Base-by-base conservation (phyloP, 2,329 filamentous ascomycete genomes). In the Fonsecaea nubica region DNA sequence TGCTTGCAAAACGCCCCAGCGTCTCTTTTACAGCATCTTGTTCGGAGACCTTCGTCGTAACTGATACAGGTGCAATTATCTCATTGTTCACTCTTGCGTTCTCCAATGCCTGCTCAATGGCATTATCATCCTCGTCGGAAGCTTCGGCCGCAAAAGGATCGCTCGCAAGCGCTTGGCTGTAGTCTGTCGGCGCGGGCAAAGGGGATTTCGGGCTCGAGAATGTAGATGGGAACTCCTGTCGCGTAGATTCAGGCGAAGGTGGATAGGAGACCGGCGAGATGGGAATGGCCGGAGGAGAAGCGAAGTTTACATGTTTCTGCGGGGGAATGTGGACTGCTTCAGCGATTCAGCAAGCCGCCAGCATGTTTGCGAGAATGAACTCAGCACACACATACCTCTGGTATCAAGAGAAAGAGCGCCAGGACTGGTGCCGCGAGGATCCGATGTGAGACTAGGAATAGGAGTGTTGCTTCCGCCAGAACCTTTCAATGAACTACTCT, bases 91-190 rank as follows among this genome's bases (percentile, higher is more conserved):
- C 62, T 45, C 69, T 69, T 45, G 76, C 63, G 68, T 73, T 75
- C 63, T 69, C 67, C 60, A 70, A 67, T 52, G 70, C 67, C 62
- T 74, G 70, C 61, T 73, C 68, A 50, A 71, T 70, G 42, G 71
- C 73, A 50, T 73, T 71, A 53, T 73, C 73, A 66, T 77, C 68
- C 56, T 76, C 75, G 45, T 68, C 71, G 61, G 67, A 72, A 25
- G 40, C 61, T 61, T 75, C 75, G 52, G 75, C 75, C 62, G 77
- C 74, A 72, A 82, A 81, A 0, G 79, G 79, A 69, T 81, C 76
- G n/a, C 66, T 68, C 6, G 64, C 62, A 25, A 75, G 74, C 45
- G 75, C 76, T 38, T 79, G 75, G 56, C 66, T 64, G 45, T 70
- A 70, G 57, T 65, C 61, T 30, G 61, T 66, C 52, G 63, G 60